Evolutionary conservation across 108 stramenopile species (phyloP), one percentile per base, ranked within the genome.

Genomic region (Licmophora abbreviata): DNA sequence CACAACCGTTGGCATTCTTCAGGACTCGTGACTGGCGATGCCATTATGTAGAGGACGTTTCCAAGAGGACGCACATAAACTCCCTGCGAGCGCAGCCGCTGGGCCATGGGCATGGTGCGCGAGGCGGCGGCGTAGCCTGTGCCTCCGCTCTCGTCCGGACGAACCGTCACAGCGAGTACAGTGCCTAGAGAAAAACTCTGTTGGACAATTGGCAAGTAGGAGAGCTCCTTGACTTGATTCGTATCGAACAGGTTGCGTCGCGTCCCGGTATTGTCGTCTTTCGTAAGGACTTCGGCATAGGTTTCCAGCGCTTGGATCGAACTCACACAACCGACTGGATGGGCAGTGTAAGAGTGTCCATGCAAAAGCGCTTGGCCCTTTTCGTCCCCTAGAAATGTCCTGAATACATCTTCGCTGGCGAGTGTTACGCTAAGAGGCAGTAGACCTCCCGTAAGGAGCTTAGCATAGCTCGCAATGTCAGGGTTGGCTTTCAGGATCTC

Each of bases 11-110:
- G 17, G 29, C 56, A 57, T 27, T 57, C 56, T 15, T 49, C 48
- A 6, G 3, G 21, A 23, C 18, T 48, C 21, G 47, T 51, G 29
- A 50, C 14, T 21, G 63, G 63, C 27, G 63, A 64, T 14, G 32
- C 63, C 63, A 63, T 54, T 24, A 55, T 55, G 33, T 55, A 63
- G 22, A 63, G 31, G 15, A 63, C 54, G 48, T 63, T 63, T 26
- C 54, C 54, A 21, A 55, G 61, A 14, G 54, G 54, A 21, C 54
- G 54, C 4, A 44, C 61, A 54, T 36, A 55, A 2, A 63, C 25
- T 5, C 61, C 52, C 15, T 34, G 14, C 1, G 26, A 20, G 23
- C 29, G 41, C 18, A 63, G 43, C 4, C 22, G 14, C 22, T 31
- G 8, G 6, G 55, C 45, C 4, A 45, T 17, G 26, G 44, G 42